Evolutionary conservation across 2,329 filamentous ascomycete genomes (phyloP).

Genomic region (Pseudogymnoascus sp.): DNA sequence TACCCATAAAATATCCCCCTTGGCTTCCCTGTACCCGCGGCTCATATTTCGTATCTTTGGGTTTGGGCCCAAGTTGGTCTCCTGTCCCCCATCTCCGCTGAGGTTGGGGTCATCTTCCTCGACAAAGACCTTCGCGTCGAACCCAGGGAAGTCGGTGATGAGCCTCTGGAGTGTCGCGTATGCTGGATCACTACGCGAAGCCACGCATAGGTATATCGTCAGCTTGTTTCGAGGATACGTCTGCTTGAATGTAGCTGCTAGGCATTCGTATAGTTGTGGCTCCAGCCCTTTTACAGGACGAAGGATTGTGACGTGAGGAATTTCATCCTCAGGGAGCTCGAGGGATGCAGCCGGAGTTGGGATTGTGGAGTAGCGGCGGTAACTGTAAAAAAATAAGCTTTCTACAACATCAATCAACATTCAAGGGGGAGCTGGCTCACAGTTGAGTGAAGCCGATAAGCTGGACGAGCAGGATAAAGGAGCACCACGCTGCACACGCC

Average conservation of each 20-base stretch:
- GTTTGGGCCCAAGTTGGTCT: slow-evolving; percentile 71
- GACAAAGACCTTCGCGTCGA: slow-evolving; percentile 65
- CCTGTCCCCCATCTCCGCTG: slow-evolving; percentile 41
- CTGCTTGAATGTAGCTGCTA: slow-evolving; percentile 77
- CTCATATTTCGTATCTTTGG: slow-evolving; percentile 99
- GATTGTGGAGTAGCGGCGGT: slow-evolving; percentile 43
- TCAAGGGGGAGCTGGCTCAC: slow-evolving; percentile 31
- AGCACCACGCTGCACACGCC: slow-evolving; percentile 45
- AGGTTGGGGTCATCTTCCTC: slow-evolving; percentile 74
- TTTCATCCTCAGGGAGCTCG: slow-evolving; percentile 39
- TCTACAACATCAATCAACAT: slow-evolving; percentile 4
- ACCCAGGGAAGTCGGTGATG: slow-evolving; percentile 61
- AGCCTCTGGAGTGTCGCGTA: slow-evolving; percentile 65
- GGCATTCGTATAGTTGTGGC: slow-evolving; percentile 82
- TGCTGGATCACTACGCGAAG: slow-evolving; percentile 65
- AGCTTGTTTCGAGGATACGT: slow-evolving; percentile 69
- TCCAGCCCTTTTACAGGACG: slow-evolving; percentile 91
- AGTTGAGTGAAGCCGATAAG: slow-evolving; percentile 47
- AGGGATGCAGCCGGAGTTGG: slow-evolving; percentile 44
- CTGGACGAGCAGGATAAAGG: slow-evolving; percentile 45
- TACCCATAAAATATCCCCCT: slow-evolving; percentile 85
- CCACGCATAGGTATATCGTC: slow-evolving; percentile 75
- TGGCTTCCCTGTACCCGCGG: slow-evolving; percentile 79
- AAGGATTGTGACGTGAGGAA: slow-evolving; percentile 82
- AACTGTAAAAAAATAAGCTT: slow-evolving; percentile 30